Conservation (phyloP, 768 basidiomycete species). For the Cystobasidium ongulense region DNA sequence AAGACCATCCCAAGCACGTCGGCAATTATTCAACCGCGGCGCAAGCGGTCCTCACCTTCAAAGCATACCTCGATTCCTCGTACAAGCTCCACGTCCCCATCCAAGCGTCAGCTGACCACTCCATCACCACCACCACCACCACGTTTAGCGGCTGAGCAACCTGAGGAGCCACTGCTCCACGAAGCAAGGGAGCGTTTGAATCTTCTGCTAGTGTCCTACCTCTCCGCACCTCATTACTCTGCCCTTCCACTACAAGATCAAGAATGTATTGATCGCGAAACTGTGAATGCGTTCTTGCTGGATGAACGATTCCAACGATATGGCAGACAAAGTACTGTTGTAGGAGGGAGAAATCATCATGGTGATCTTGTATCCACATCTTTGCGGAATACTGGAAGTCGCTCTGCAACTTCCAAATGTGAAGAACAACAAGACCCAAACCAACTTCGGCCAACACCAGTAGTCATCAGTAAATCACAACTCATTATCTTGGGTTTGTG, state of each 20-base stretch:
- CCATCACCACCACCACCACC: background rate
- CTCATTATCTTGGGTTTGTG: background rate
- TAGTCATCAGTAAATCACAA: background rate
- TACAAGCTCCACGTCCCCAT: no score
- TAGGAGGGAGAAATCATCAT: background rate
- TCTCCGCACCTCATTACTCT: slow-evolving; percentile 3
- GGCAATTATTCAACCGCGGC: background rate
- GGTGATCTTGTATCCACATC: no score
- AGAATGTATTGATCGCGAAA: background rate
- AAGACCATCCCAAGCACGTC: background rate
- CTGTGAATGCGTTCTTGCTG: slow-evolving; percentile 3
- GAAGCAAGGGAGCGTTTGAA: background rate
- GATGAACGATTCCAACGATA: slow-evolving; percentile 2
- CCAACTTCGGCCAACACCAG: background rate
- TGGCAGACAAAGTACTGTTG: background rate
- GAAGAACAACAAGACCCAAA: background rate
- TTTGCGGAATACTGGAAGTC: background rate
- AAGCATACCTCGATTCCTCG: no score
- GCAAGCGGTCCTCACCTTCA: background rate
- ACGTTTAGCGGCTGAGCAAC: no score
- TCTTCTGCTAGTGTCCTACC: slow-evolving; percentile 2
- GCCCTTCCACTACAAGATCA: background rate
- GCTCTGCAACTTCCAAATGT: no score
- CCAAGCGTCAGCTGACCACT: no score
- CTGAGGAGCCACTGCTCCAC: background rate